A percentile compares a stretch with the other conserved stretches of the same genome.
phyloP scores from a whole-genome alignment of 306 rosid species.

The Luffa aegyptiaca region DNA sequence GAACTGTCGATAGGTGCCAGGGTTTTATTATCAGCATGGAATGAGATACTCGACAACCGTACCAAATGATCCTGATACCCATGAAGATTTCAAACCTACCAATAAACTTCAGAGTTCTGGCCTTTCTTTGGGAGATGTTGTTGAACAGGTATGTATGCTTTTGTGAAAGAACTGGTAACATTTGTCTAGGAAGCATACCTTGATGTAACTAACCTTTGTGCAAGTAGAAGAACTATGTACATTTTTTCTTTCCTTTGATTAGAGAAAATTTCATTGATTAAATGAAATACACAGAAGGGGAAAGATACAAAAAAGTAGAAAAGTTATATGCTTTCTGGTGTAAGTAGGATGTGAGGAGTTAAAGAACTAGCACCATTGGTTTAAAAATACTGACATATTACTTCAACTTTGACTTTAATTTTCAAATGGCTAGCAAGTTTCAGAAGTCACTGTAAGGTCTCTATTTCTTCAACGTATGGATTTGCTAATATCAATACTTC shows the following conservation, averaged over 20 bases:
- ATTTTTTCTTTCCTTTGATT: neutral
- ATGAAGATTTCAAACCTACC: slow-evolving; percentile 81
- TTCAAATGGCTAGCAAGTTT: neutral
- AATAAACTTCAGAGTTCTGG: slow-evolving; percentile 40
- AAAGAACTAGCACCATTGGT: neutral
- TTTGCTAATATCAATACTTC: neutral
- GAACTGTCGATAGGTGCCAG: slow-evolving; percentile 29
- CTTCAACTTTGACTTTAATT: neutral
- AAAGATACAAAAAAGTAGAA: neutral
- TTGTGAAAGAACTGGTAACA: neutral
- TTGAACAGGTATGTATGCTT: slow-evolving; percentile 57
- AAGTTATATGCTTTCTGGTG: neutral
- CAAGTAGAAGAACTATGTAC: neutral
- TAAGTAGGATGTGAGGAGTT: neutral
- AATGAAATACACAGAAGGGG: neutral
- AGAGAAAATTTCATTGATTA: neutral
- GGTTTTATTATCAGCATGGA: slow-evolving; percentile 30
- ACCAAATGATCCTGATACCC: slow-evolving; percentile 65
- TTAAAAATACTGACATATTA: neutral
- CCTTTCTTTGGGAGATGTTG: slow-evolving; percentile 45
- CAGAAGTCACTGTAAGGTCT: neutral
- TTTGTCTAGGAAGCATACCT: slow-evolving; percentile 1
- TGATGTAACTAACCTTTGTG: neutral
- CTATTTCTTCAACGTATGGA: neutral
- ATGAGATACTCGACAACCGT: slow-evolving; percentile 34